Conservation (phyloP, 441 rosid species). For the Pelargonium citronellum region DNA sequence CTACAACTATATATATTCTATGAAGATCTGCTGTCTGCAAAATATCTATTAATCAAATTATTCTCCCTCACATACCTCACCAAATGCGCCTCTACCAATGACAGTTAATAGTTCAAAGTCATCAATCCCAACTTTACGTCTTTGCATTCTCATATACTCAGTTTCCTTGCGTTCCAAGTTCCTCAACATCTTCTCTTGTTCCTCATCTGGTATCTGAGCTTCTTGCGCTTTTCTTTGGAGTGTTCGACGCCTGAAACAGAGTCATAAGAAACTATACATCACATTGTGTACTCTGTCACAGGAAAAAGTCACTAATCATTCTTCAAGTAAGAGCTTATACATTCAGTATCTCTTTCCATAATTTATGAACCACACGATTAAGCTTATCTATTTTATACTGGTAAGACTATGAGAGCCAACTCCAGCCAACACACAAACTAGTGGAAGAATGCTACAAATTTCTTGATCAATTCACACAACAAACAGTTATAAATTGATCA, state of each 20-base stretch:
- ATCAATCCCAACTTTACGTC: slow-evolving; percentile 42
- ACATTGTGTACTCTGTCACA: background rate
- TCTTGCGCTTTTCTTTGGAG: slow-evolving; percentile 81
- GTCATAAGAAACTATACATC: background rate
- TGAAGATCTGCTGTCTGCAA: background rate
- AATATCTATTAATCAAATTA: background rate
- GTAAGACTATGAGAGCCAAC: no score
- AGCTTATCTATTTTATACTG: no score
- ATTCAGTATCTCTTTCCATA: no score
- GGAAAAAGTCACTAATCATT: no score
- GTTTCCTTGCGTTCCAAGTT: slow-evolving; percentile 85
- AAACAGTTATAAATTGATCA: no score
- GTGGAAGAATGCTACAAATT: no score
- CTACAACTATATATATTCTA: no score
- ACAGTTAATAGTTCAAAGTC: slow-evolving; percentile 46
- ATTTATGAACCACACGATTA: no score
- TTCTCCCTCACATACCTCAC: slow-evolving; percentile 48
- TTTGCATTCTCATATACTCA: slow-evolving; percentile 82
- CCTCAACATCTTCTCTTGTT: slow-evolving; percentile 82
- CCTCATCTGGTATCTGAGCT: slow-evolving; percentile 73
- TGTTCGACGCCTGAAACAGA: slow-evolving; percentile 52
- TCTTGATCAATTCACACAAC: no score
- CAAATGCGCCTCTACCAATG: slow-evolving; percentile 93
- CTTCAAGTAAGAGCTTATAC: no score
- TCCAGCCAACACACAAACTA: no score